Conservation (phyloP, 1,284 basidiomycete species). For the Coniferiporia sulphurascens region DNA sequence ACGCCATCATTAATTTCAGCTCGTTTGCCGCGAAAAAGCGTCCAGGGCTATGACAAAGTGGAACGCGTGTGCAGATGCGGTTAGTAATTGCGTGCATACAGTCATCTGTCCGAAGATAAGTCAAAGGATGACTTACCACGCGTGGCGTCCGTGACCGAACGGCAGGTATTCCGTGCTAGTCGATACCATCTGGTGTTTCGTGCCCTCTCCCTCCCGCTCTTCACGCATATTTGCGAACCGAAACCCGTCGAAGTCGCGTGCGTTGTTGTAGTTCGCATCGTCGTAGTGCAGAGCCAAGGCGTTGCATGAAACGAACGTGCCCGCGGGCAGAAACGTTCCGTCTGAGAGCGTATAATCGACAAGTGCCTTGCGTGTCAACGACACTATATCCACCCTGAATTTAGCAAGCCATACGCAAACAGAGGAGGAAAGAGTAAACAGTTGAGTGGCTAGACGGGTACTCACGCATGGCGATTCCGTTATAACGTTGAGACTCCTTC, state of each 20-base stretch:
- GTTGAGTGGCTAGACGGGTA: neutral
- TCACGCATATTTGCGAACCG: constrained; percentile 26
- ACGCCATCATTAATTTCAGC: constrained; percentile 41
- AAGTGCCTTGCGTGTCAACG: constrained; percentile 30
- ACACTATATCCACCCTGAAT: constrained; percentile 23
- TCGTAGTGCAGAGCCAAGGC: constrained; percentile 26
- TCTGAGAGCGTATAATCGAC: constrained; percentile 39
- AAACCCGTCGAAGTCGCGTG: constrained; percentile 29
- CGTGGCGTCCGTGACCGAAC: constrained; percentile 29
- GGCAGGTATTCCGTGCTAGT: constrained; percentile 25
- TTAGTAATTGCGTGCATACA: neutral
- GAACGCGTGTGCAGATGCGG: neutral
- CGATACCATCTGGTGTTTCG: constrained; percentile 23
- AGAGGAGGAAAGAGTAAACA: neutral
- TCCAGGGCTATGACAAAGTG: constrained; percentile 30
- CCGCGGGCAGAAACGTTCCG: constrained; percentile 36
- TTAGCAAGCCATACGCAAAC: neutral
- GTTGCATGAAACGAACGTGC: constrained; percentile 28
- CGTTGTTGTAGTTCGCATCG: constrained; percentile 24
- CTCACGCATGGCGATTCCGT: constrained; percentile 26
- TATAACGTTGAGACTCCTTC: constrained; percentile 39
- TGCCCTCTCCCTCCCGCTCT: constrained; percentile 4
- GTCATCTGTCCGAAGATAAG: neutral
- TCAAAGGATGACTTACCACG: constrained; percentile 23
- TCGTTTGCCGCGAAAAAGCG: constrained; percentile 43